Percentiles rank a stretch among this genome's conserved stretches.
These are phyloP conservation scores for Penicillium sp. DNA, from an alignment of 2,329 filamentous ascomycete genomes.

Conservation along the genomic window DNA sequence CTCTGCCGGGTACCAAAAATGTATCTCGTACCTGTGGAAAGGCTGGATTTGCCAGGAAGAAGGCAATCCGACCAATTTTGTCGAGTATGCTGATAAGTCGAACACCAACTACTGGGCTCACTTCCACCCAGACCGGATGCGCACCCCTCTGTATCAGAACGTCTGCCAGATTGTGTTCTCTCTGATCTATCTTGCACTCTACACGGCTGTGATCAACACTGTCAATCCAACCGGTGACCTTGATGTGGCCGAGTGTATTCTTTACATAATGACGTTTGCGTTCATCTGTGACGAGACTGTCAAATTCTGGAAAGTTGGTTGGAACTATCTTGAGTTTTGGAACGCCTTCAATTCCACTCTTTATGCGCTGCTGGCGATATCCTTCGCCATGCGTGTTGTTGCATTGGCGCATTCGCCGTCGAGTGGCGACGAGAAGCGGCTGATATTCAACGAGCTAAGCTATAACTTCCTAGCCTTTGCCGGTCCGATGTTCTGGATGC, in stretches of 20 bases:
- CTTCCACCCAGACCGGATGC: slow-evolving; percentile 90
- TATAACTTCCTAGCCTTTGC: slow-evolving; percentile 94
- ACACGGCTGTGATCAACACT: slow-evolving; percentile 88
- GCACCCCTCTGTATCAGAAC: slow-evolving; percentile 89
- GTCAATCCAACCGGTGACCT: slow-evolving; percentile 80
- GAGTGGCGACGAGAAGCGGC: slow-evolving; percentile 48
- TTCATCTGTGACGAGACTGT: slow-evolving; percentile 82
- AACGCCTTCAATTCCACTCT: slow-evolving; percentile 86
- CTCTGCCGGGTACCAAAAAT: slow-evolving; percentile 92
- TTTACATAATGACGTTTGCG: slow-evolving; percentile 87
- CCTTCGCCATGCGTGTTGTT: slow-evolving; percentile 71
- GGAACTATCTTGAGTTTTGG: slow-evolving; percentile 92
- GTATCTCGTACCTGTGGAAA: slow-evolving; percentile 84
- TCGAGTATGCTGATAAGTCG: slow-evolving; percentile 78
- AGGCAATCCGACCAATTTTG: slow-evolving; percentile 79
- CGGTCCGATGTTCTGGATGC: slow-evolving; percentile 95
- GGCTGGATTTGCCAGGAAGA: slow-evolving; percentile 98
- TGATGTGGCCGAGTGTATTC: slow-evolving; percentile 72
- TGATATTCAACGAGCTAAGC: slow-evolving; percentile 68
- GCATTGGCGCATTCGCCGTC: slow-evolving; percentile 62
- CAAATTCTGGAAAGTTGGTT: slow-evolving; percentile 92
- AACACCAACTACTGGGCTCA: slow-evolving; percentile 73
- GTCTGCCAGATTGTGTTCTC: slow-evolving; percentile 79
- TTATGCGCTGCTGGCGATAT: slow-evolving; percentile 72
- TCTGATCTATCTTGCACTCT: slow-evolving; percentile 74